A percentile compares a stretch with the other conserved stretches of the same genome.
These are phyloP conservation scores for Gnomoniopsis smithogilvyi DNA, from an alignment of 2,329 filamentous ascomycete genomes.

Conservation along the genomic window DNA sequence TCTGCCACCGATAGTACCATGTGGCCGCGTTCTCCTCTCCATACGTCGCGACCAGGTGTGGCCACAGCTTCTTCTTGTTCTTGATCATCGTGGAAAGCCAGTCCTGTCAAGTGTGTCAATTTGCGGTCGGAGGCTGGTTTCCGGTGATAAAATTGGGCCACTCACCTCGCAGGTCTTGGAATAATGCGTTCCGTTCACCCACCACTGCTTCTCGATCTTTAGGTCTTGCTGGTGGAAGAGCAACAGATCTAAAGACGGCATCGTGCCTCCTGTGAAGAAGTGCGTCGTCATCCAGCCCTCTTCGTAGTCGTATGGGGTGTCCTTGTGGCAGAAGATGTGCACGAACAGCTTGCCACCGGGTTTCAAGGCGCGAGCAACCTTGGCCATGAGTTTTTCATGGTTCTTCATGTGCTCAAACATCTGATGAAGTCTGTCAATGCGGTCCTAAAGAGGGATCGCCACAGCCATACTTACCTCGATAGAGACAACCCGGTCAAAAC, in stretches of 20 bases:
- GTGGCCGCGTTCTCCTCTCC: slow-evolving; percentile 54
- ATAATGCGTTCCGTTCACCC: slow-evolving; percentile 67
- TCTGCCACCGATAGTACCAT: slow-evolving; percentile 70
- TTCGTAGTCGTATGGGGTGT: slow-evolving; percentile 67
- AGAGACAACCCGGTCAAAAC: slow-evolving; percentile 63
- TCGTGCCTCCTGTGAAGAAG: slow-evolving; percentile 72
- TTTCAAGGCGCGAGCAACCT: slow-evolving; percentile 57
- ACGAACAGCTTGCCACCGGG: slow-evolving; percentile 66
- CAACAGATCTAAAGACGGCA: slow-evolving; percentile 65
- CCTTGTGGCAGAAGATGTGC: slow-evolving; percentile 64
- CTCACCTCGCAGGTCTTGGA: slow-evolving; percentile 65
- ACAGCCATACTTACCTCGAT: slow-evolving; percentile 45
- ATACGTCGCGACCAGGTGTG: slow-evolving; percentile 62
- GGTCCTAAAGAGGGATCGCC: neutral
- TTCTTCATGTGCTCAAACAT: slow-evolving; percentile 78
- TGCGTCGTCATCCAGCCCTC: slow-evolving; percentile 71
- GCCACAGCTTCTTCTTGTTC: slow-evolving; percentile 60
- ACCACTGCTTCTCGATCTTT: slow-evolving; percentile 62
- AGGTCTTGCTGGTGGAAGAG: slow-evolving; percentile 65
- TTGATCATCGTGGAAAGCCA: slow-evolving; percentile 60
- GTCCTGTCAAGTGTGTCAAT: slow-evolving; percentile 35
- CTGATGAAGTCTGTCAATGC: slow-evolving; percentile 29
- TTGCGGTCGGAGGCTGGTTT: neutral
- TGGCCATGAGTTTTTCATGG: slow-evolving; percentile 64
- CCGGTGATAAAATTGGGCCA: neutral